A percentile compares a stretch with the other conserved stretches of the same genome.
Evolutionary conservation across 2,329 filamentous ascomycete species (phyloP).

Genomic region (Aureobasidium leucospermi): DNA sequence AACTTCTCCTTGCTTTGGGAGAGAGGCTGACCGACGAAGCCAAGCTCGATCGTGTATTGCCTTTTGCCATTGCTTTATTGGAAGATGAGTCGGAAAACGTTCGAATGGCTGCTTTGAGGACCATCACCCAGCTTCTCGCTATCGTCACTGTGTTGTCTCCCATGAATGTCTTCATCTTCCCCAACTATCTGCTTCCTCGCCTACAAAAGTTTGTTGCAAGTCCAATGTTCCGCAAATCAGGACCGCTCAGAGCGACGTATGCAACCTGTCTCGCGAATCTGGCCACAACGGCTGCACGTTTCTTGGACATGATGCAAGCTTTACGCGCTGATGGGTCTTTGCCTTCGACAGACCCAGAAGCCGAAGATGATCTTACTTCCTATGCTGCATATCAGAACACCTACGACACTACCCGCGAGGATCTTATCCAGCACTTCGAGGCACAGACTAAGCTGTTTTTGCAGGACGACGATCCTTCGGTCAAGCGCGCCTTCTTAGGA

Average conservation of each 20-base stretch:
- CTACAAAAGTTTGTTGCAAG: constrained; percentile 51
- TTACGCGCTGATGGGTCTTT: constrained; percentile 77
- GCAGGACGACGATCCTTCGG: constrained; percentile 76
- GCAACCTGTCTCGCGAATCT: constrained; percentile 86
- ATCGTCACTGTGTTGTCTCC: constrained; percentile 82
- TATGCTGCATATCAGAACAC: constrained; percentile 68
- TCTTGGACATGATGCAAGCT: constrained; percentile 85
- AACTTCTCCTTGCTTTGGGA: constrained; percentile 83
- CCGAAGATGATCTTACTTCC: constrained; percentile 65
- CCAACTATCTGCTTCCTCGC: constrained; percentile 57
- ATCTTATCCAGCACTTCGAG: constrained; percentile 79
- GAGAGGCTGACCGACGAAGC: constrained; percentile 90
- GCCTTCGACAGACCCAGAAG: constrained; percentile 67
- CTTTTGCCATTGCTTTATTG: constrained; percentile 77
- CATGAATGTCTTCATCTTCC: constrained; percentile 60
- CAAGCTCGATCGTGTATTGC: constrained; percentile 85
- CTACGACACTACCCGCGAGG: constrained; percentile 78
- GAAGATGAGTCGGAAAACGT: constrained; percentile 79
- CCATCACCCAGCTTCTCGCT: constrained; percentile 79
- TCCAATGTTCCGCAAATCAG: constrained; percentile 39
- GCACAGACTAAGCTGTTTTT: constrained; percentile 81
- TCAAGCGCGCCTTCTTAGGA: constrained; percentile 81
- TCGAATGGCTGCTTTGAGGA: constrained; percentile 74
- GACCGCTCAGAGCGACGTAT: constrained; percentile 80
- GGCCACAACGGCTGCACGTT: constrained; percentile 74